Percentiles rank a stretch among this genome's conserved stretches.
phyloP scores from a whole-genome alignment of 805 yeast genomes.

The Debaryomyces tyrocola region DNA sequence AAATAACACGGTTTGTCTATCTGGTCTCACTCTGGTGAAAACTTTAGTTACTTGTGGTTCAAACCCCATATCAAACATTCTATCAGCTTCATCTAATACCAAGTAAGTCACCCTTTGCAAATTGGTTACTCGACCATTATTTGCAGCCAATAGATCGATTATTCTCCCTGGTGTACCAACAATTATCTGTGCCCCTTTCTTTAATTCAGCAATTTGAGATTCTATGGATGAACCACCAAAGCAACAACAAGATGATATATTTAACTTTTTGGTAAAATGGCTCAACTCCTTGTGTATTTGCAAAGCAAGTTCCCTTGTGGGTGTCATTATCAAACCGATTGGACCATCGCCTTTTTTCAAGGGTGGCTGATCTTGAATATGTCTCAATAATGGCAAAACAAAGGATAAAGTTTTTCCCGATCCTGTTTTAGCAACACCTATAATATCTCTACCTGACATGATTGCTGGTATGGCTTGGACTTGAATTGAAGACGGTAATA shows the following conservation, averaged over 20 bases:
- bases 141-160: conserved; percentile 83
- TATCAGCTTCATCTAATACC: conserved; percentile 94
- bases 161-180: conserved; percentile 96
- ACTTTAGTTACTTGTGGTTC: conserved; percentile 92
- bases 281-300: conserved; percentile 74
- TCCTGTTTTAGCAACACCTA: conserved; percentile 95
- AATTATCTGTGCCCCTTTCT: conserved; percentile 73
- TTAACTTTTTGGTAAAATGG: conserved; percentile 53
- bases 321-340: conserved; percentile 75
- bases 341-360: conserved; percentile 62
- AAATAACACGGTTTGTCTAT: conserved; percentile 83
- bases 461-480: conserved; percentile 87
- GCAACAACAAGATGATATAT: conserved; percentile 67
- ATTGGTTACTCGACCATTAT: conserved; percentile 72
- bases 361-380: conserved; percentile 71
- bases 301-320: conserved; percentile 88
- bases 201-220: conserved; percentile 75
- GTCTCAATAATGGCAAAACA: conserved; percentile 80
- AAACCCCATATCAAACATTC: conserved; percentile 96
- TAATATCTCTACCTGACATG: conserved; percentile 85
- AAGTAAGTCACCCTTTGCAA: conserved; percentile 71
- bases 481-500: conserved; percentile 82
- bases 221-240: conserved; percentile 90
- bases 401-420: conserved; percentile 94
- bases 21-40: conserved; percentile 74